phyloP scores from a whole-genome alignment of 2,329 filamentous ascomycete species.

The Cladosporium velox region DNA sequence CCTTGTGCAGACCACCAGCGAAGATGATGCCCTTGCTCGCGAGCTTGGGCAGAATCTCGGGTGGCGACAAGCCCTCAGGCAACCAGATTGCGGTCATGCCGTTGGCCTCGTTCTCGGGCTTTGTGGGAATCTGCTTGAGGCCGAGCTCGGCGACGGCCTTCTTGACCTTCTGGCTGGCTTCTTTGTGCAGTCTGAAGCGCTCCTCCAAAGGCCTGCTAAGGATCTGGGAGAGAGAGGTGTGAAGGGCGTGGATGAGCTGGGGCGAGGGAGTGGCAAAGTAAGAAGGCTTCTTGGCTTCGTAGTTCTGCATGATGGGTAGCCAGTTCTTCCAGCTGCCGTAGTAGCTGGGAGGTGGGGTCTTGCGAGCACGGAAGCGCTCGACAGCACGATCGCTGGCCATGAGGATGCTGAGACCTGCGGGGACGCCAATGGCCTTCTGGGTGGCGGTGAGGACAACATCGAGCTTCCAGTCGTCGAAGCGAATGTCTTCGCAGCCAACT shows the following conservation, averaged over 20 bases:
- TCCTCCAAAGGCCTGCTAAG: slow-evolving; percentile 76
- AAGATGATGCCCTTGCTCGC: slow-evolving; percentile 88
- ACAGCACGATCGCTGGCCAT: slow-evolving; percentile 92
- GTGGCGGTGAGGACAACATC: slow-evolving; percentile 92
- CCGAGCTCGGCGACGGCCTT: slow-evolving; percentile 77
- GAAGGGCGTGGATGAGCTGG: slow-evolving; percentile 87
- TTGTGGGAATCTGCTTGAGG: slow-evolving; percentile 79
- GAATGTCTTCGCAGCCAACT: slow-evolving; percentile 92
- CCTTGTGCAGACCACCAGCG: slow-evolving; percentile 92
- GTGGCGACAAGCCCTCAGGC: slow-evolving; percentile 76
- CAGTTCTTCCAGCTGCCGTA: slow-evolving; percentile 98
- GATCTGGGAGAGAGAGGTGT: slow-evolving; percentile 86
- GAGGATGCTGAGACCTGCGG: slow-evolving; percentile 88
- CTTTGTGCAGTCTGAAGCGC: slow-evolving; percentile 79
- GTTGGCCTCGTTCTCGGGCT: slow-evolving; percentile 89
- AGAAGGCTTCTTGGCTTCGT: slow-evolving; percentile 94
- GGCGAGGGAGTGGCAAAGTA: slow-evolving; percentile 98
- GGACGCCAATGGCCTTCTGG: slow-evolving; percentile 95
- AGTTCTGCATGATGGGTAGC: slow-evolving; percentile 98
- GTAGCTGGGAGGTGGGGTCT: slow-evolving; percentile 81
- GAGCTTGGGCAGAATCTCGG: slow-evolving; percentile 82
- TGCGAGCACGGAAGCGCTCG: slow-evolving; percentile 74
- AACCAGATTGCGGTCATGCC: slow-evolving; percentile 98
- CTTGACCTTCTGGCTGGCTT: slow-evolving; percentile 83
- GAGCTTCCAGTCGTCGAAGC: slow-evolving; percentile 91